A percentile compares a stretch with the other conserved stretches of the same genome.
Conservation (phyloP, 495 filamentous ascomycete genomes). For the Daldinia caldariorum region DNA sequence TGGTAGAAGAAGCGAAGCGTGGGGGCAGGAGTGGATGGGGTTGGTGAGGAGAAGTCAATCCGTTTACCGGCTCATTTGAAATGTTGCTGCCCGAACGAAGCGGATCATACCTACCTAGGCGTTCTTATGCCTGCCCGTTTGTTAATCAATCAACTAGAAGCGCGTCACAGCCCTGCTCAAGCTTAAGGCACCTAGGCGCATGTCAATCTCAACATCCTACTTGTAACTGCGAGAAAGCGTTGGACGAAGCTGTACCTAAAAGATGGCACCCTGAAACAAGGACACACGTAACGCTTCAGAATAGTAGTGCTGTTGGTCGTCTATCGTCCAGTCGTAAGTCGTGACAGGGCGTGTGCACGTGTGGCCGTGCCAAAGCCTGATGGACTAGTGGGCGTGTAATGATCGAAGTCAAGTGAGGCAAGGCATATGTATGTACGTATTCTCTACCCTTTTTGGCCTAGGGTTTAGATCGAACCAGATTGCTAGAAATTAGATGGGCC, state of each 20-base stretch:
- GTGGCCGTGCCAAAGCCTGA: slow-evolving; percentile 34
- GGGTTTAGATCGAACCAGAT: slow-evolving; percentile 35
- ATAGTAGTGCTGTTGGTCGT: slow-evolving; percentile 19
- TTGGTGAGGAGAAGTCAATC: slow-evolving; percentile 44
- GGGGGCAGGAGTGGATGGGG: slow-evolving; percentile 31
- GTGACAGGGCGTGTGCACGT: slow-evolving; percentile 29
- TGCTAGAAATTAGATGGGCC: slow-evolving; percentile 35
- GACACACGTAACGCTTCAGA: background rate
- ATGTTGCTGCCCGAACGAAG: slow-evolving; percentile 60
- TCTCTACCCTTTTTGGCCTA: slow-evolving; percentile 37
- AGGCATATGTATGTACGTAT: slow-evolving; percentile 49
- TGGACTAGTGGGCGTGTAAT: slow-evolving; percentile 37
- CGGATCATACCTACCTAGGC: slow-evolving; percentile 40
- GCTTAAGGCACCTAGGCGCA: slow-evolving; percentile 18
- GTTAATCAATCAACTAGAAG: slow-evolving; percentile 43
- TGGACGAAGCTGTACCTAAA: slow-evolving; percentile 1
- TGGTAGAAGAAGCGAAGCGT: slow-evolving; percentile 27
- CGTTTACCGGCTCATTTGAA: slow-evolving; percentile 51
- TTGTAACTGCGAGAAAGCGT: slow-evolving; percentile 6
- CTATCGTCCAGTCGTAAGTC: slow-evolving; percentile 24
- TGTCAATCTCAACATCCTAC: slow-evolving; percentile 15
- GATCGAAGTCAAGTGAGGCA: slow-evolving; percentile 55
- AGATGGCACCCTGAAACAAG: background rate
- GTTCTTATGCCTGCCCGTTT: slow-evolving; percentile 43
- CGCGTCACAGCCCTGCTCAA: slow-evolving; percentile 23